phyloP scores from a whole-genome alignment of 257 asterid species.

The Solanum corneliomulleri region DNA sequence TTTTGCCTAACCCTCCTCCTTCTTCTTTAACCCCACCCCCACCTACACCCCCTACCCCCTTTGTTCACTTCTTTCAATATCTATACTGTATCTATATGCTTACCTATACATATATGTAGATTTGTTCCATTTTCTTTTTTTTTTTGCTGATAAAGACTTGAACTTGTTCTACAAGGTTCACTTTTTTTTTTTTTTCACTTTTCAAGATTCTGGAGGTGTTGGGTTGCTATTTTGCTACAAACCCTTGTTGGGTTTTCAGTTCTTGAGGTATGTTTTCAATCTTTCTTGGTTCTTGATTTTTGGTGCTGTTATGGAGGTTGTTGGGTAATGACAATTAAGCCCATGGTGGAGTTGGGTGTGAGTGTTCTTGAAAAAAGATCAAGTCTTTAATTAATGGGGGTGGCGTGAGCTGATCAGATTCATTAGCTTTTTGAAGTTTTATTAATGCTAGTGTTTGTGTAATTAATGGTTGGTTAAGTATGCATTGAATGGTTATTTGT shows the following conservation, averaged over 20 bases:
- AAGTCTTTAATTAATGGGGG: background rate
- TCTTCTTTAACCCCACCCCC: background rate
- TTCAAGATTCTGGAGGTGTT: background rate
- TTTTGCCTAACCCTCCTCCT: background rate
- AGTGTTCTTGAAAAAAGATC: background rate
- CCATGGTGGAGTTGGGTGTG: background rate
- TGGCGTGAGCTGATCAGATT: background rate
- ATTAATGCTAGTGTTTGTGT: background rate
- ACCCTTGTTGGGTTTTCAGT: background rate
- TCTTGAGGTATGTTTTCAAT: background rate
- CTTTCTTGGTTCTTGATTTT: background rate
- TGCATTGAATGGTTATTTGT: background rate
- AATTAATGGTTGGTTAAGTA: background rate
- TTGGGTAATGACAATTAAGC: background rate
- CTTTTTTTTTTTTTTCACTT: background rate
- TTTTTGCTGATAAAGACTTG: background rate
- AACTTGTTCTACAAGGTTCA: background rate
- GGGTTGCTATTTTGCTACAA: background rate
- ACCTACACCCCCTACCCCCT: background rate
- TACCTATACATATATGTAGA: background rate
- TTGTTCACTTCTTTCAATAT: background rate
- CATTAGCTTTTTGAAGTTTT: background rate
- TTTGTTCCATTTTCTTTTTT: background rate
- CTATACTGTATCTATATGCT: background rate
- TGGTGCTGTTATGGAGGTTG: background rate